These are phyloP conservation scores for Setomelanomma holmii DNA, from an alignment of 2,329 filamentous ascomycete species.

Conservation along the genomic window DNA sequence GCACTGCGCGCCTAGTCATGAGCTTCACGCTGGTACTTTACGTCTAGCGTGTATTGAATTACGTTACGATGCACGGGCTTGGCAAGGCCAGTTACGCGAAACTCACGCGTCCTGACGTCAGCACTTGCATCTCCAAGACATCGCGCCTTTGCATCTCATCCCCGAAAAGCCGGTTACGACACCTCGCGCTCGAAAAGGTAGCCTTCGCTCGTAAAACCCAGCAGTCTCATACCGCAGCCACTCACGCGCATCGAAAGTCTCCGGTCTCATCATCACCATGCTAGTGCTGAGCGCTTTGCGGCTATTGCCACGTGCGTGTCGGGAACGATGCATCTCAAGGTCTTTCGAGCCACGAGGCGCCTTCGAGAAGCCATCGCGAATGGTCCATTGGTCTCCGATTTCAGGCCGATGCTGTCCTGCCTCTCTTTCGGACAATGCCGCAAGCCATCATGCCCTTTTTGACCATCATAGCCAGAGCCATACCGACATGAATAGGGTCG, in stretches of 20 bases:
- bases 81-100: neutral
- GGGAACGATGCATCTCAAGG: neutral
- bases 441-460: neutral
- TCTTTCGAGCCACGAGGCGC: neutral
- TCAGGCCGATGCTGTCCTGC: neutral
- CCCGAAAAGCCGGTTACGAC: neutral
- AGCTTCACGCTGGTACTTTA: no score
- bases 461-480: neutral
- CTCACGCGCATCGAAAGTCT: neutral
- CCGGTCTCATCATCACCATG: neutral
- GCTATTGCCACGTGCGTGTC: neutral
- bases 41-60: neutral
- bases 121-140: no score
- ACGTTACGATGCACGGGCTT: neutral
- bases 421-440: neutral
- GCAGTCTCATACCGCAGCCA: neutral
- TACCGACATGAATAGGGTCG: constrained; percentile 1
- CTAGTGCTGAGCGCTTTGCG: neutral
- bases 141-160: neutral
- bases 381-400: neutral
- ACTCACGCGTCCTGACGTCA: neutral
- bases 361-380: neutral
- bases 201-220: neutral
- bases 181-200: neutral
- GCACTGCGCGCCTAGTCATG: neutral